Evolutionary conservation across 305 asterid species (phyloP).

Genomic region (Lippia alba): DNA sequence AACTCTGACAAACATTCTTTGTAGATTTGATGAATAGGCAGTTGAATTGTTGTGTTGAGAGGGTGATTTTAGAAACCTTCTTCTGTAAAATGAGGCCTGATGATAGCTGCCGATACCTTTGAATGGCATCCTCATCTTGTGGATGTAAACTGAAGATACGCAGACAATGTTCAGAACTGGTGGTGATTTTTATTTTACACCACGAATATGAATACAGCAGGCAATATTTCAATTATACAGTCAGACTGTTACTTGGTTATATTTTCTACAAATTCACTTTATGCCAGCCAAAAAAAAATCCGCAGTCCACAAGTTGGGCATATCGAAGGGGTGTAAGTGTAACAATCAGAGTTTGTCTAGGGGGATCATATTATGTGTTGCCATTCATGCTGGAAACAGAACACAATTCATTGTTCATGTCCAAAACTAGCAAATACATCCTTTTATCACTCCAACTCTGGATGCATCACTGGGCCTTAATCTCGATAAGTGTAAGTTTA

Average conservation of each 20-base stretch:
- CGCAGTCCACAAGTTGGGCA: too few species aligned
- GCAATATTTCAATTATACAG: slow-evolving; percentile 8
- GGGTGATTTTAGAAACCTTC: slow-evolving; percentile 40
- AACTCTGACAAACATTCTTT: not conserved
- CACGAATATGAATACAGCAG: slow-evolving; percentile 25
- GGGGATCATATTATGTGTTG: too few species aligned
- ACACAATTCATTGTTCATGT: too few species aligned
- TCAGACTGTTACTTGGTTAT: not conserved
- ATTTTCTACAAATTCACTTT: not conserved
- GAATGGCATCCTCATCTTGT: slow-evolving; percentile 35
- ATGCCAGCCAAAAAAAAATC: not conserved
- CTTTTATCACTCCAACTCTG: not conserved
- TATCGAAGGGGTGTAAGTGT: too few species aligned
- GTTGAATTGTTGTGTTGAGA: slow-evolving; percentile 41
- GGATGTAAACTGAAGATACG: slow-evolving; percentile 20
- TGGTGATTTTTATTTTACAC: slow-evolving; percentile 26
- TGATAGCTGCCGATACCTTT: slow-evolving; percentile 36
- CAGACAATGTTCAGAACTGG: slow-evolving; percentile 17
- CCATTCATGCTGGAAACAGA: not conserved
- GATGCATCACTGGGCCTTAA: not conserved
- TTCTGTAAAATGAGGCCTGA: slow-evolving; percentile 42
- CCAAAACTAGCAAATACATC: too few species aligned
- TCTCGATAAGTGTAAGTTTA: not conserved
- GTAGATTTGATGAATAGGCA: slow-evolving; percentile 42
- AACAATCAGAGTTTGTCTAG: too few species aligned